These are phyloP conservation scores for Basidioascus undulatus DNA, from an alignment of 768 basidiomycete genomes.

Conservation along the genomic window DNA sequence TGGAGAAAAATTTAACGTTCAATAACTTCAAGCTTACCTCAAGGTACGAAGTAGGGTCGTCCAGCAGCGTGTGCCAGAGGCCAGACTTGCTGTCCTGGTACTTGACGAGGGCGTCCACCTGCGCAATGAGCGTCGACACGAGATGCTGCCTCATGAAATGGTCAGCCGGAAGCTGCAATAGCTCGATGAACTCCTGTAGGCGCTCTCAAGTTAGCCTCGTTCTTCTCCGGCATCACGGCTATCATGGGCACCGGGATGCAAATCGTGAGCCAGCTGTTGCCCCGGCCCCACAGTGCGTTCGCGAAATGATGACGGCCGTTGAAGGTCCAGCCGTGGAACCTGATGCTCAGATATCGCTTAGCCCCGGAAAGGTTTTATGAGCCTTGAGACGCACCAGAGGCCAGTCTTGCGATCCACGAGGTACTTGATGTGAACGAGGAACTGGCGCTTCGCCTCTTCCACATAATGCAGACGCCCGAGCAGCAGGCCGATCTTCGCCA, in stretches of 20 bases:
- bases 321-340: constrained; percentile 24
- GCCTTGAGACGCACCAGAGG: too few relatives aligned
- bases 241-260: too few relatives aligned
- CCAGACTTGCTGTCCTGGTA: constrained; percentile 25
- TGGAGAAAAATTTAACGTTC: too few relatives aligned
- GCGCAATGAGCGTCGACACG: constrained; percentile 22
- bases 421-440: constrained; percentile 28
- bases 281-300: constrained; percentile 29
- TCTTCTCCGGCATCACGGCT: not conserved
- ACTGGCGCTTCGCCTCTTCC: constrained; percentile 31
- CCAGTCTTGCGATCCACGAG: constrained; percentile 25
- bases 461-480: constrained; percentile 28
- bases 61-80: constrained; percentile 32
- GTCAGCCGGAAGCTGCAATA: constrained; percentile 21
- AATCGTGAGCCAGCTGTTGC: constrained; percentile 31
- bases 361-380: too few relatives aligned
- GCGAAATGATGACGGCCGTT: constrained; percentile 23
- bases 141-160: constrained; percentile 26
- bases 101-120: constrained; percentile 27
- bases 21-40: too few relatives aligned
- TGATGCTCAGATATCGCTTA: too few relatives aligned
- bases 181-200: constrained; percentile 30
- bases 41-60: constrained; percentile 28
- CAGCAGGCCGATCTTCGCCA: constrained; percentile 32
- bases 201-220: constrained; percentile 7